Base-by-base conservation (phyloP, 2,329 filamentous ascomycete species). In the Trichoderma sp. region DNA sequence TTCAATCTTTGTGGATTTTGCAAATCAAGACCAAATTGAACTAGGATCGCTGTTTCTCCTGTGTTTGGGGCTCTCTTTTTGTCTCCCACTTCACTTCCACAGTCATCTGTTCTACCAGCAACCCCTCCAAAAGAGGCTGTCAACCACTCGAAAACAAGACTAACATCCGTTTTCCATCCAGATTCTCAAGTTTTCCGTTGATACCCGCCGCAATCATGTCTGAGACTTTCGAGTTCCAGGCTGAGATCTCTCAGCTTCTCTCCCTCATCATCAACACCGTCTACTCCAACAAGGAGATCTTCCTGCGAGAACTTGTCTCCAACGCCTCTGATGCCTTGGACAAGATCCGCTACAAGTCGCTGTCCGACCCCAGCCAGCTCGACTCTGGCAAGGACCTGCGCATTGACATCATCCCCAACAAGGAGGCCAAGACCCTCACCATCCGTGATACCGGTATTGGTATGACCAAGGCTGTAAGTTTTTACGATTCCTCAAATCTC, bases 261-360 rank as follows among this genome's bases (percentile, higher is more conserved):
- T 94, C 91, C 77, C 92, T 99, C 83, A 99, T 99, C 86, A 99
- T 99, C 90, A 99, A 99, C 92, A 98, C 96, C 76, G 96, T 99
- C 87, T 99, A 98, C 89, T 97, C 94, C 78, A 99, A 99, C 92
- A 99, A 99, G 89, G 96, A 98, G 87, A 98, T 99, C 82, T 99
- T 99, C 91, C 87, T 99, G 79, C 88, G 96, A 91, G 96, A 99
- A 87, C 82, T 99, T 78, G 93, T 99, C 80, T 98, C 96, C 86
- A 99, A 99, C 86, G 91, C 92, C 81, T 98, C 95, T 79, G 96
- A 99, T 91, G 96, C 96, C 72, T 89, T 99, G 78, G 96, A 99
- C 92, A 99, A 99, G 92, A 97, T 99, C 84, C 92, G 96, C 83
- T 99, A 99, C 89, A 93, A 97, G 89, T 89, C 96, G 76, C 89